Conservation (phyloP, 2,329 filamentous ascomycete genomes). For the Pseudopithomyces chartarum region DNA sequence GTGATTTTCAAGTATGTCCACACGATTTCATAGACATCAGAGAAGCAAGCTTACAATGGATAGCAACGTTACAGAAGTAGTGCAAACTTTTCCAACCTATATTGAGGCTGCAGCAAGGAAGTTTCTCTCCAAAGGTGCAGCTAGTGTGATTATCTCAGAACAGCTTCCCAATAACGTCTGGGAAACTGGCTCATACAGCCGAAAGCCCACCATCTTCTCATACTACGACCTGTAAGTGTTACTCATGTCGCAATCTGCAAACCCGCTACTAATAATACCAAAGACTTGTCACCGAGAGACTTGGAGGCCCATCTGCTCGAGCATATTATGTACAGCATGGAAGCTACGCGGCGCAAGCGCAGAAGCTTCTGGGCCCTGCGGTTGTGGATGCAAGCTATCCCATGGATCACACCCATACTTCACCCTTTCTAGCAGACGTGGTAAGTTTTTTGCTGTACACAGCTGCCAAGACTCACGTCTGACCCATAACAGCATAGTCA, state of each 20-base stretch:
- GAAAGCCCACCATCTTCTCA: conserved; percentile 58
- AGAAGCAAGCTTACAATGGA: neutral
- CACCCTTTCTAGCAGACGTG: conserved; percentile 27
- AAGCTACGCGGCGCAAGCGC: conserved; percentile 55
- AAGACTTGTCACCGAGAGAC: conserved; percentile 45
- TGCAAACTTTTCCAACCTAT: conserved; percentile 65
- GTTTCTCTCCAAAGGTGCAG: conserved; percentile 59
- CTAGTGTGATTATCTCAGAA: conserved; percentile 59
- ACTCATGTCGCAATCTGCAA: neutral
- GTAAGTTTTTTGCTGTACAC: conserved; percentile 2
- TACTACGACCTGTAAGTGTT: conserved; percentile 17
- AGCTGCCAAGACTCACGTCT: neutral
- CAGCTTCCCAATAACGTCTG: conserved; percentile 66
- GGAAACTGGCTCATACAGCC: conserved; percentile 58
- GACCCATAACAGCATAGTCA: conserved; percentile 17
- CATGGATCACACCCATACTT: conserved; percentile 31
- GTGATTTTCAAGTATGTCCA: conserved; percentile 47
- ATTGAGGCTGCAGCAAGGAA: conserved; percentile 59
- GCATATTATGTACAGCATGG: conserved; percentile 61
- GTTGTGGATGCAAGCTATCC: conserved; percentile 26
- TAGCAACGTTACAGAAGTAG: conserved; percentile 55
- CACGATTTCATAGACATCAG: neutral
- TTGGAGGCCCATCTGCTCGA: conserved; percentile 29
- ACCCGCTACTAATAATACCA: neutral
- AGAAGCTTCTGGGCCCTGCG: conserved; percentile 19